These are phyloP conservation scores for Pichia sp. DNA, from an alignment of 1,139 yeast genomes.

Conservation along the genomic window DNA sequence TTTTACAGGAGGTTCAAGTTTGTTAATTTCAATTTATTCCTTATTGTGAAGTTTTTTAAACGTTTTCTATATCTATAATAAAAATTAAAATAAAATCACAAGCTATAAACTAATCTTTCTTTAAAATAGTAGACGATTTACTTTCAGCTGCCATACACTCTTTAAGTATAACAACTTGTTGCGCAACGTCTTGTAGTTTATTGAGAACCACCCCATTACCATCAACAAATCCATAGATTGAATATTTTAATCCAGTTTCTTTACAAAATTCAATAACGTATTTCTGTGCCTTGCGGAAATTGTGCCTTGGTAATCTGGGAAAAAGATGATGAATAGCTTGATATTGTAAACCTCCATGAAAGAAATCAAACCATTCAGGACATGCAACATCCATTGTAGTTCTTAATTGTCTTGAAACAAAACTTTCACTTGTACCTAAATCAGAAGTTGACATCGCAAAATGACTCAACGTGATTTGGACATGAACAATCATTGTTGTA, in stretches of 20 bases:
- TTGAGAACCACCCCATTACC: slow-evolving; percentile 70
- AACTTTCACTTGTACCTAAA: slow-evolving; percentile 75
- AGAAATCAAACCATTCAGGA: slow-evolving; percentile 85
- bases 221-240: slow-evolving; percentile 75
- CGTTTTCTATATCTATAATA: too few species aligned
- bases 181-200: slow-evolving; percentile 67
- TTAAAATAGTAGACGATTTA: not conserved
- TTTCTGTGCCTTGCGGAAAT: slow-evolving; percentile 69
- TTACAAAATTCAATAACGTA: slow-evolving; percentile 68
- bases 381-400: slow-evolving; percentile 96
- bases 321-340: slow-evolving; percentile 88
- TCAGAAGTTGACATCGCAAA: slow-evolving; percentile 93
- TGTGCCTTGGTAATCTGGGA: slow-evolving; percentile 86
- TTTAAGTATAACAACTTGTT: slow-evolving; percentile 67
- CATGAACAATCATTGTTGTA: slow-evolving; percentile 85
- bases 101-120: not conserved
- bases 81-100: too few species aligned
- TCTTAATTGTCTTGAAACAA: slow-evolving; percentile 72
- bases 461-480: slow-evolving; percentile 83
- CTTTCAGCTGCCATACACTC: slow-evolving; percentile 45
- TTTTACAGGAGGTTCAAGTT: too few species aligned
- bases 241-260: slow-evolving; percentile 72
- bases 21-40: too few species aligned
- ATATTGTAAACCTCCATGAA: slow-evolving; percentile 90
- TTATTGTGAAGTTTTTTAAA: too few species aligned